Evolutionary conservation across 2,329 filamentous ascomycete species (phyloP).

Genomic region (Cladosporium colombiae): DNA sequence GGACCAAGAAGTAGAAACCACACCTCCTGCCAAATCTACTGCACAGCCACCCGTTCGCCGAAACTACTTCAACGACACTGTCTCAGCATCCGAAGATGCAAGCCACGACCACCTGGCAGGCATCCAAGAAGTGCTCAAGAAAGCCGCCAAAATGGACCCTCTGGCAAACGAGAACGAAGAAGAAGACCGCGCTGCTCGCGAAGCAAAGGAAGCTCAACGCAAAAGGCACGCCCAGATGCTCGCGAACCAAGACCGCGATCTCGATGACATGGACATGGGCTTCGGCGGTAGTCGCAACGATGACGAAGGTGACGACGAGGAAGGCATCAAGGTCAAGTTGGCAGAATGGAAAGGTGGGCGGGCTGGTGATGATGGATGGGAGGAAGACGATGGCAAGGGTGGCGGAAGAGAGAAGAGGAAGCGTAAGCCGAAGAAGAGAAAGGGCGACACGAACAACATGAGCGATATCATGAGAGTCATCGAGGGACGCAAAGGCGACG

Average conservation of each 20-base stretch:
- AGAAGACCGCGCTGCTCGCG: constrained; percentile 45
- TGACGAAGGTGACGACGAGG: constrained; percentile 70
- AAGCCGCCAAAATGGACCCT: constrained; percentile 61
- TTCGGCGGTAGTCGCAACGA: constrained; percentile 87
- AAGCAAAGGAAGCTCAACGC: constrained; percentile 54
- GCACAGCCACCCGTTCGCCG: constrained; percentile 24
- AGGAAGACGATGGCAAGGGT: constrained; percentile 41
- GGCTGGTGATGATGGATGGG: constrained; percentile 43
- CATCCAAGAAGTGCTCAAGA: constrained; percentile 59
- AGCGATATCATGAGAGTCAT: constrained; percentile 38
- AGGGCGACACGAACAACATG: constrained; percentile 41
- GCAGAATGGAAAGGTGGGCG: constrained; percentile 58
- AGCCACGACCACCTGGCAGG: constrained; percentile 32
- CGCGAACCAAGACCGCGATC: constrained; percentile 70
- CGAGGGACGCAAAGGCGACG: constrained; percentile 33
- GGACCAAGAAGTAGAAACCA: neutral
- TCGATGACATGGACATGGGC: constrained; percentile 90
- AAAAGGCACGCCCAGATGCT: constrained; percentile 67
- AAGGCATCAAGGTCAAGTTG: constrained; percentile 62
- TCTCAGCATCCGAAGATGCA: constrained; percentile 23
- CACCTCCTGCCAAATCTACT: constrained; percentile 2
- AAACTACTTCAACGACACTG: constrained; percentile 41
- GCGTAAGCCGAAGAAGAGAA: constrained; percentile 69
- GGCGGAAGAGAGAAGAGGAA: constrained; percentile 72
- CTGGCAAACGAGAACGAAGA: constrained; percentile 45